Evolutionary conservation across 805 yeast genomes (phyloP).

Genomic region (Wickerhamomyces chaumierensis): DNA sequence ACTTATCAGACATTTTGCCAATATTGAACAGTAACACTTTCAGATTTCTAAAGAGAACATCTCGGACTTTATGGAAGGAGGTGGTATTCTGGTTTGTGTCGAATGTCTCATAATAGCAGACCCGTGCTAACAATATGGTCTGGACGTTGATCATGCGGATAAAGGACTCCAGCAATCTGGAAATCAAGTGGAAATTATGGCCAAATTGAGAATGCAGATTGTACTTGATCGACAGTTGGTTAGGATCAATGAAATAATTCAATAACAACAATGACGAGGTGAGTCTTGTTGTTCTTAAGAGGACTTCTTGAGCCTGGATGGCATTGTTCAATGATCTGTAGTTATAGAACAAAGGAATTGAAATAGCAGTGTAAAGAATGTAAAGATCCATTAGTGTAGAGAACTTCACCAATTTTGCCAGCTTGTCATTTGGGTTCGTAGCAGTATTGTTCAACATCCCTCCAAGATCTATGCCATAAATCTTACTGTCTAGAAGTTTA

Average conservation of each 20-base stretch:
- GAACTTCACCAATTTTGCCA: slow-evolving; percentile 3
- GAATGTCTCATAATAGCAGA: not conserved
- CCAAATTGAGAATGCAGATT: slow-evolving; percentile 9
- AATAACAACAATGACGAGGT: slow-evolving; percentile 3
- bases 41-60: not conserved
- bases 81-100: not conserved
- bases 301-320: slow-evolving; percentile 1
- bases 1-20: not conserved
- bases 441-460: not conserved
- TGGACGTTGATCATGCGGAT: not conserved
- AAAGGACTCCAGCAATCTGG: not conserved
- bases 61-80: not conserved
- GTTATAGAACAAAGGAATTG: slow-evolving; percentile 1
- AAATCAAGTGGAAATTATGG: slow-evolving; percentile 6
- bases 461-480: not conserved
- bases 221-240: slow-evolving; percentile 3
- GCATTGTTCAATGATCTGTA: slow-evolving; percentile 5
- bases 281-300: slow-evolving; percentile 1
- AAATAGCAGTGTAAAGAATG: slow-evolving; percentile 1
- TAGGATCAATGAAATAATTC: slow-evolving; percentile 5
- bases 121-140: not conserved
- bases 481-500: slow-evolving; percentile 1
- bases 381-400: slow-evolving; percentile 4
- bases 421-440: not conserved
- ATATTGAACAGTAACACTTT: not conserved